Evolutionary conservation across 768 basidiomycete species (phyloP), one percentile per base, ranked within the genome.

Genomic region (Strobilomyces echinocephalus): DNA sequence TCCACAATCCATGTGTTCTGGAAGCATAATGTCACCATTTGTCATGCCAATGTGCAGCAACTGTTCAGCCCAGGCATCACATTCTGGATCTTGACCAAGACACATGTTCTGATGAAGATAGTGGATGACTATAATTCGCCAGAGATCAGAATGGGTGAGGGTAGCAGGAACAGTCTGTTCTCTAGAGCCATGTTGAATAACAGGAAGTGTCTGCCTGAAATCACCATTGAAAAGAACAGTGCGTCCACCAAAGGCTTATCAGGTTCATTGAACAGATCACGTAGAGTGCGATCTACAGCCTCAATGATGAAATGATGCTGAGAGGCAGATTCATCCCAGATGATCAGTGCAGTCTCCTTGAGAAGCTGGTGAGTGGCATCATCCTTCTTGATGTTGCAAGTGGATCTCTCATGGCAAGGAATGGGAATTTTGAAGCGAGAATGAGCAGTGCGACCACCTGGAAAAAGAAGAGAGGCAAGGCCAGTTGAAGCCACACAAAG

Each of bases 81-180:
- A 65, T 16, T 63, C 61, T 10, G 58, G 56, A 54, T 62, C 55
- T 16, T 63, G 52, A 0, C 68, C 68, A 14, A 80, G 65, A 7
- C 63, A 48, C 76, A 79, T 80, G 57, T 80, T 79, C 31, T 66
- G 52, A 4, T 39, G 50, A 4, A 79, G 68, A 38, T 69, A 58
- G 3, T 76, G 58, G 8, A 75, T 50, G 8, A 56, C 15, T 30
- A 76, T 61, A 5, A 41, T 39, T 5, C 35, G 21, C 77, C 79
- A 81, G 0, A 81, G 60, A 12, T 56, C 26, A 18, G 76, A 79
- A 8, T 60, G 46, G 18, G 61, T 64, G 0, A 79, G 56, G 5
- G 64, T 65, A 1, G 73, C 72, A 54, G 54, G 55, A 5, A 79
- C 64, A 62, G 78, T 75, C 10, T 77, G 67, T 33, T 63, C 63